phyloP scores from a whole-genome alignment of 2,329 filamentous ascomycete species.

The Blastomyces gilchristii region DNA sequence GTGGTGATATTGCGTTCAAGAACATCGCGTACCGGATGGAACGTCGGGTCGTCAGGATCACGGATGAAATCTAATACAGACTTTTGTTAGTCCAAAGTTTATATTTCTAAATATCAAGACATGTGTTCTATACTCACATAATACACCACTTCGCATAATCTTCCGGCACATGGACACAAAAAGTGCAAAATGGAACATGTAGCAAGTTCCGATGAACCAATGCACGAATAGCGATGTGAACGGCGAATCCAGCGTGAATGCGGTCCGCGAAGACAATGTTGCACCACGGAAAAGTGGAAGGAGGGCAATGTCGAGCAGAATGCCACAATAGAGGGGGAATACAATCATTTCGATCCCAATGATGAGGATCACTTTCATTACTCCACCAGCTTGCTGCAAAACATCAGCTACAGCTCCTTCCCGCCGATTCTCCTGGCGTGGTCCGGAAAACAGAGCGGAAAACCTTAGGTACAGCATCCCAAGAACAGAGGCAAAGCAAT shows the following conservation, averaged over 20 bases:
- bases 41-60: constrained; percentile 95
- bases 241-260: constrained; percentile 68
- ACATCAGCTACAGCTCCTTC: constrained; percentile 68
- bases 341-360: constrained; percentile 99
- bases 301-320: constrained; percentile 78
- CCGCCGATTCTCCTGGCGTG: constrained; percentile 44
- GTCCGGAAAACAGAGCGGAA: constrained; percentile 56
- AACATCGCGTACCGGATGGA: constrained; percentile 94
- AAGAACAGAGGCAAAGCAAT: constrained; percentile 61
- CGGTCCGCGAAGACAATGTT: constrained; percentile 63
- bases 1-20: constrained; percentile 85
- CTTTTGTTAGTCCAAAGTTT: constrained; percentile 1
- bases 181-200: constrained; percentile 99
- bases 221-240: constrained; percentile 91
- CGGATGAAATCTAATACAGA: constrained; percentile 69
- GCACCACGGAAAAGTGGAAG: constrained; percentile 79
- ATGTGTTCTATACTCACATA: constrained; percentile 52
- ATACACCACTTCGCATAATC: constrained; percentile 86
- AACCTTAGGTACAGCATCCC: constrained; percentile 71
- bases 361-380: constrained; percentile 95
- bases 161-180: constrained; percentile 99
- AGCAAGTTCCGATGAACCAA: constrained; percentile 97
- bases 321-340: constrained; percentile 89
- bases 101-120: background rate
- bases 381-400: constrained; percentile 85